Conservation (phyloP, 176 grass and related monocot genomes). For the Triticum monococcum region DNA sequence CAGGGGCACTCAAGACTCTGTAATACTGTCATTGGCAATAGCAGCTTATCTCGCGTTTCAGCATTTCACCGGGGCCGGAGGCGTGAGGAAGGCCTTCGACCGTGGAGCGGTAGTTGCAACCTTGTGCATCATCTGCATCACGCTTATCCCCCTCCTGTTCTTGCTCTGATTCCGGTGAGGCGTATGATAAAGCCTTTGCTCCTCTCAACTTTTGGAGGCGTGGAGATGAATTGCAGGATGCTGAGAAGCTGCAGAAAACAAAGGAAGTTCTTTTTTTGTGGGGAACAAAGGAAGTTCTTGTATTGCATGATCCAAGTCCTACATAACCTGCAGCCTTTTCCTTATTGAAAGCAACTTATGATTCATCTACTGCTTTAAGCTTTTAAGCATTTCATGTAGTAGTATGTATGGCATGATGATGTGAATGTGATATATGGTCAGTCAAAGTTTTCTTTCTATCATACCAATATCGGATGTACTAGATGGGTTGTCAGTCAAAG, state of each 20-base stretch:
- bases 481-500: background rate
- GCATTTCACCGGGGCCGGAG: conserved; percentile 51
- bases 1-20: conserved; percentile 56
- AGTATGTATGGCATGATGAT: background rate
- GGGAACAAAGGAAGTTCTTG: background rate
- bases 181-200: background rate
- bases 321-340: background rate
- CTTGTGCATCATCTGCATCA: conserved; percentile 45
- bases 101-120: conserved; percentile 49
- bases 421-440: background rate
- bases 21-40: conserved; percentile 46
- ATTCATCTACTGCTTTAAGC: background rate
- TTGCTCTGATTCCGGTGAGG: conserved; percentile 30
- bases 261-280: background rate
- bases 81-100: conserved; percentile 46
- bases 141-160: conserved; percentile 29
- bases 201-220: background rate
- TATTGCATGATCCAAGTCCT: background rate
- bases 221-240: background rate
- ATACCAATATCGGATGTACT: background rate
- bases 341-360: background rate
- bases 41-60: conserved; percentile 55
- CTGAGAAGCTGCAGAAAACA: background rate
- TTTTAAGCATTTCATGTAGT: background rate
- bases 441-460: background rate